Conservation (phyloP, 192 early-diverging fungal genomes). For the Gryganskiella cystojenkinii region DNA sequence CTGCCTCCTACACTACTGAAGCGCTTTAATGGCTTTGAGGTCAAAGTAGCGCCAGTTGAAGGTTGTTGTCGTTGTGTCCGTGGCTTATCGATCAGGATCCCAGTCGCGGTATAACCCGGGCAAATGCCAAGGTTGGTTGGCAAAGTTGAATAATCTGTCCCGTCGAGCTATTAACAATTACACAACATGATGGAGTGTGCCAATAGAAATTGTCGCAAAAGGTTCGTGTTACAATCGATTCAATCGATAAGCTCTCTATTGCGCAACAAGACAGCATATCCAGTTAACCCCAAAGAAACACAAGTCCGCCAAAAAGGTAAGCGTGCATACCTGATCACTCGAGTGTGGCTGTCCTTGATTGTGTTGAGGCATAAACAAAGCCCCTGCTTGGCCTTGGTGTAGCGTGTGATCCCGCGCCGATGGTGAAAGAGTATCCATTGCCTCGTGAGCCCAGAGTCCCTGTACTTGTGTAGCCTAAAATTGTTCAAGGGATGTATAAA, state of each 20-base stretch:
- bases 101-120: conserved; percentile 18
- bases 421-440: conserved; percentile 8
- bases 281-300: neutral
- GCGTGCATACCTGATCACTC: too few relatives aligned
- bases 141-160: conserved; percentile 7
- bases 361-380: too few relatives aligned
- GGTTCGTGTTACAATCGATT: neutral
- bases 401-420: neutral
- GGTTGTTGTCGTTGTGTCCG: neutral
- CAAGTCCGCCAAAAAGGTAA: neutral
- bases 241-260: too few relatives aligned
- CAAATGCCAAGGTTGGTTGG: conserved; percentile 30
- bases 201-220: neutral
- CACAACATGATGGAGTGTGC: too few relatives aligned
- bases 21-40: neutral
- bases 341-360: too few relatives aligned
- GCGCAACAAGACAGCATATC: too few relatives aligned
- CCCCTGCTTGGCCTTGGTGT: neutral
- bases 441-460: conserved; percentile 35
- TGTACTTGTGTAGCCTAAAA: conserved; percentile 24
- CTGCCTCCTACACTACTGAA: conserved; percentile 1
- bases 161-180: neutral
- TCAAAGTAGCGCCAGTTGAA: neutral
- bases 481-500: neutral
- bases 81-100: conserved; percentile 32